A percentile compares a stretch with the other conserved stretches of the same genome.
Evolutionary conservation across 2,329 filamentous ascomycete genomes (phyloP).

Genomic region (Scedosporium minutisporum): DNA sequence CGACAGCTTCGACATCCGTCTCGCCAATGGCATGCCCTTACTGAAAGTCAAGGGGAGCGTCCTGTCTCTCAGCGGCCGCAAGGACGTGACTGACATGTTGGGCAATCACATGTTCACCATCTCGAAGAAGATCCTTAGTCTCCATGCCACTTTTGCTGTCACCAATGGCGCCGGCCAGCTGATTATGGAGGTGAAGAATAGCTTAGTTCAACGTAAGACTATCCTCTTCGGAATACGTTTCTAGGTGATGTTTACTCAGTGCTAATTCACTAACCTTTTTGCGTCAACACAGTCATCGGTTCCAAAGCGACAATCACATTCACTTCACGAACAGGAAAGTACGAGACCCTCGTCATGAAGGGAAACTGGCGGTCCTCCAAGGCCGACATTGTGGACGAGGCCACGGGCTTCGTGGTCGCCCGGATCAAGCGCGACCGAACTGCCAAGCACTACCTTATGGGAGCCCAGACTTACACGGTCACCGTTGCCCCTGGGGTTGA

Average conservation of each 20-base stretch:
- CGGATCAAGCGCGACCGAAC: constrained; percentile 50
- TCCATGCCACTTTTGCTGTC: constrained; percentile 42
- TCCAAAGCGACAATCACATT: constrained; percentile 50
- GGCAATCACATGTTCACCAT: constrained; percentile 50
- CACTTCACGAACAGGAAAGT: constrained; percentile 33
- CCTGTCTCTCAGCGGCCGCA: constrained; percentile 42
- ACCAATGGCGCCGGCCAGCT: constrained; percentile 34
- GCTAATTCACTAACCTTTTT: not conserved
- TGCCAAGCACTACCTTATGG: constrained; percentile 45
- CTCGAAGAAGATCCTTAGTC: constrained; percentile 37
- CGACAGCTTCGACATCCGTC: constrained; percentile 55
- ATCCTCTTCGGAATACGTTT: not conserved
- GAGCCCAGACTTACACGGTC: constrained; percentile 57
- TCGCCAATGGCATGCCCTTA: constrained; percentile 41
- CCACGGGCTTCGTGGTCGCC: constrained; percentile 41
- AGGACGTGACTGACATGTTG: constrained; percentile 42
- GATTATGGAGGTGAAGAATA: constrained; percentile 46
- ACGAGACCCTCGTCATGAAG: constrained; percentile 43
- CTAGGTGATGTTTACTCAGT: no score
- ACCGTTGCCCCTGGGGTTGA: constrained; percentile 56
- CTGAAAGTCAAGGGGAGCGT: constrained; percentile 47
- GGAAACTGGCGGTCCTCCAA: constrained; percentile 50
- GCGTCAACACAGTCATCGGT: constrained; percentile 30
- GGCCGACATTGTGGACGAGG: constrained; percentile 47
- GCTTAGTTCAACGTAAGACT: constrained; percentile 34